A percentile compares a stretch with the other conserved stretches of the same genome.
These are phyloP conservation scores for Mesembryanthemum crystallinum DNA, from an alignment of 148 eudicot species.

Conservation along the genomic window DNA sequence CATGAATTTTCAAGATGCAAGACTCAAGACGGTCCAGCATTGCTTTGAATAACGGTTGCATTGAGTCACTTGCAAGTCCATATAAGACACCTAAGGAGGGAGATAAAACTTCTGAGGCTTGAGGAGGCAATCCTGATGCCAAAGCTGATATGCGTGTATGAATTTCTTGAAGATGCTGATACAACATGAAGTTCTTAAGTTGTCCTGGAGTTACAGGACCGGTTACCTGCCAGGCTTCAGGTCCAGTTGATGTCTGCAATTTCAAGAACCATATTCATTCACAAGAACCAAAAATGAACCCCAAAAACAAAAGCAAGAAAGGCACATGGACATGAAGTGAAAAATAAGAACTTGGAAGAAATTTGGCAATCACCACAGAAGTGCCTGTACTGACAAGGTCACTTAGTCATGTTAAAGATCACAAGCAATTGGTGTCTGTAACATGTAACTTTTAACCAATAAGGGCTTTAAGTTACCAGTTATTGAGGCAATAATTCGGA, in stretches of 20 bases:
- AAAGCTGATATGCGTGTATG: constrained; percentile 65
- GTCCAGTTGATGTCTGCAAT: constrained; percentile 84
- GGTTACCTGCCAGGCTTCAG: constrained; percentile 83
- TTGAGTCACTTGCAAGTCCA: constrained; percentile 81
- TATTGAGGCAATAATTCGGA: not conserved
- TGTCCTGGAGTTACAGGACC: constrained; percentile 87
- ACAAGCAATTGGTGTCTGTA: not conserved
- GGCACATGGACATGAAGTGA: not conserved
- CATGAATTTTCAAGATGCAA: constrained; percentile 83
- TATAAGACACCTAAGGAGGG: constrained; percentile 68
- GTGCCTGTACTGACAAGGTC: not conserved
- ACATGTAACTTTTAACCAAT: not conserved
- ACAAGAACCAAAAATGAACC: not conserved
- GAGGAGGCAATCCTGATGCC: constrained; percentile 44
- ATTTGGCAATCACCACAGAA: not conserved
- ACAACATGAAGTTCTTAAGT: constrained; percentile 72
- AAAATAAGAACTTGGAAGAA: not conserved
- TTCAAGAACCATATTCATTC: not conserved
- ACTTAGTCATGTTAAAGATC: not conserved
- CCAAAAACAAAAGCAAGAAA: not conserved
- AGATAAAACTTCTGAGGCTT: constrained; percentile 73
- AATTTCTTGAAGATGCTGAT: constrained; percentile 89
- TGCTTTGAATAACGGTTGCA: constrained; percentile 73
- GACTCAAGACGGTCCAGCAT: constrained; percentile 92
- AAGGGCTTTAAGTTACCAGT: not conserved